phyloP scores from a whole-genome alignment of 306 rosid species.

The Medicago arabica region DNA sequence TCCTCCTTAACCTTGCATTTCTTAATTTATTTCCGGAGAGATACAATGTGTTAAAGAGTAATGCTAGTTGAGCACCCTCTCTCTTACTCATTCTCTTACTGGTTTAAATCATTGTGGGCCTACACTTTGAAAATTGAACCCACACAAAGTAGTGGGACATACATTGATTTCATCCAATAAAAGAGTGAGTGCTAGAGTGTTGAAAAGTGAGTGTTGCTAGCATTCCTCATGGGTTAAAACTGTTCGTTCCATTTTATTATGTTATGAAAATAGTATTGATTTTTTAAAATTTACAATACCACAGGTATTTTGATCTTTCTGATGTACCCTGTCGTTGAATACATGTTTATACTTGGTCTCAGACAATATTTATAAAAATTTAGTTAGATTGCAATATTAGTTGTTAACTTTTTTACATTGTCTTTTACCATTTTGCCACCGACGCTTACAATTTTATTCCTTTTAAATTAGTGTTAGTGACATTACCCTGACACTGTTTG shows the following conservation, averaged over 20 bases:
- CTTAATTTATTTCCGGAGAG: not conserved
- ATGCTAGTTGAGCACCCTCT: no score
- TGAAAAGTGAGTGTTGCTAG: no score
- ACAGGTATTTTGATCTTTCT: not conserved
- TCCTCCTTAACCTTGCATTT: not conserved
- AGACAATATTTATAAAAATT: not conserved
- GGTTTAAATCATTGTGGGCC: no score
- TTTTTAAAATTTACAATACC: conserved; percentile 3
- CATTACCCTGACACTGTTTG: conserved; percentile 33
- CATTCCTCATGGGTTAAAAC: not conserved
- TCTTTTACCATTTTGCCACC: not conserved
- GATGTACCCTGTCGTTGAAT: not conserved
- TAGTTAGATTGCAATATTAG: not conserved
- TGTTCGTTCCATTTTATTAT: conserved; percentile 3
- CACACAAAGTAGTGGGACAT: no score
- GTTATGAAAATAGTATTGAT: not conserved
- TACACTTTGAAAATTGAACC: no score
- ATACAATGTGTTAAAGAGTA: not conserved
- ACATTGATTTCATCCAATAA: no score
- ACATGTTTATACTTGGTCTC: not conserved
- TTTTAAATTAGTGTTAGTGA: conserved; percentile 1
- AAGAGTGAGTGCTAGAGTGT: no score
- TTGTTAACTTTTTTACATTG: conserved; percentile 2
- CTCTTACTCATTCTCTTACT: no score
- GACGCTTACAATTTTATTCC: not conserved